Base-by-base conservation (phyloP, 129 eudicot species). In the Chrysanthemum seticuspe region DNA sequence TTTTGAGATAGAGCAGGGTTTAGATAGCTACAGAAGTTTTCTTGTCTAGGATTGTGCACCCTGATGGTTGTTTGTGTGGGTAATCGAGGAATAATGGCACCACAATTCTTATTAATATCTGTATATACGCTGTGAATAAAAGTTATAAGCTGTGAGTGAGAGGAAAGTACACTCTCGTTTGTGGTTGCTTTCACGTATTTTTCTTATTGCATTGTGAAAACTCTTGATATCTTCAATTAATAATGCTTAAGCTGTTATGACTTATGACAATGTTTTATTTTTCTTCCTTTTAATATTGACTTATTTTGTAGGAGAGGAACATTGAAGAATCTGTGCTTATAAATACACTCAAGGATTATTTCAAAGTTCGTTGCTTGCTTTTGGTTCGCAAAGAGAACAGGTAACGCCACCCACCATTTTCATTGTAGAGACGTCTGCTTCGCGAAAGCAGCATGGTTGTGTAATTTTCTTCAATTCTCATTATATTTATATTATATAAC, bases 81-180 rank as follows among this genome's bases (percentile, higher is more conserved):
- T 52, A 70, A 70, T 31, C 34, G 16, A 70, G 74, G 25, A 70
- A 70, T 52, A 70, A 70, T 70, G 74, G 65, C 65, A 34, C 31
- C 74, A 70, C 36, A 54, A 8, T 70, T 70, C 10, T 59, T 69
- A 53, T 70, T 36, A 36, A 6, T 36, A 36, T 36, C 7, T 36
- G 45, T 36, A 36, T 36, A 36, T 36, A 36, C 7, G 45, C 9
- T 36, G 45, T 36, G 45, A 36, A 36, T 36, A 19, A 36, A 36
- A 31, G 36, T 31, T 31, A 31, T 31, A 36, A 36, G 45, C 8
- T 36, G 45, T 36, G 45, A 36, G 45, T 36, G 21, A 19, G 45
- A 36, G 45, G 45, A 36, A 36, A 36, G 8, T 36, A 36, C 45
- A 36, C 8, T 36, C 45, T 36, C 8, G 45, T 36, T 36, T 36